These are phyloP conservation scores for Dictyostelium brefeldianum DNA, from an alignment of 78 protist genomes.

Conservation along the genomic window DNA sequence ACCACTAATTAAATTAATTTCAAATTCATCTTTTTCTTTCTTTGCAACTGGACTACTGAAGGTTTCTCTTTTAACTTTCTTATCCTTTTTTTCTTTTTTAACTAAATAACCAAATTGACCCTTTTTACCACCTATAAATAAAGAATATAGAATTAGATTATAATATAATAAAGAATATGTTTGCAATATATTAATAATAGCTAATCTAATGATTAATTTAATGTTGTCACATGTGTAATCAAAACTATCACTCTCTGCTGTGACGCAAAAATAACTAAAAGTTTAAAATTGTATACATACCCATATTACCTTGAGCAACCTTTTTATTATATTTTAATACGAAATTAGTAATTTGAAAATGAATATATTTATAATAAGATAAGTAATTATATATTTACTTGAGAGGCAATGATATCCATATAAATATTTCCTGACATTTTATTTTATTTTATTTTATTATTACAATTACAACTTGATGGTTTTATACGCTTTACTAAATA, in stretches of 20 bases:
- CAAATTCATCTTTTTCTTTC: neutral
- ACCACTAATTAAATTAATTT: neutral
- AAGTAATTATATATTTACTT: neutral
- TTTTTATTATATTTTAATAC: neutral
- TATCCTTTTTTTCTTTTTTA: neutral
- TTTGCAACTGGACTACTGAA: neutral
- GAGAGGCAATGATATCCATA: conserved; percentile 6
- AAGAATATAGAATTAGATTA: neutral
- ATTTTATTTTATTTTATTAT: neutral
- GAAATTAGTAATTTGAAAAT: neutral
- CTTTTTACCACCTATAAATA: conserved; percentile 23
- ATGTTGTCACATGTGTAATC: too few species aligned
- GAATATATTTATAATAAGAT: too few species aligned
- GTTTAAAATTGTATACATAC: too few species aligned
- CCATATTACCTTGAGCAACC: conserved; percentile 23
- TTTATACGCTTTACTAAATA: too few species aligned
- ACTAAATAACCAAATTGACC: conserved; percentile 30
- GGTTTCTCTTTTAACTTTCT: neutral
- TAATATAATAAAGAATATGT: neutral
- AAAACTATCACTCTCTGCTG: too few species aligned
- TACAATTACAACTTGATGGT: neutral
- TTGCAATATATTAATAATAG: too few species aligned
- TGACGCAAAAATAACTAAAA: too few species aligned
- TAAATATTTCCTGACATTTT: conserved; percentile 29
- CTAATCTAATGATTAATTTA: too few species aligned